These are phyloP conservation scores for Reutealis trisperma DNA, from an alignment of 345 rosid genomes.

Conservation along the genomic window DNA sequence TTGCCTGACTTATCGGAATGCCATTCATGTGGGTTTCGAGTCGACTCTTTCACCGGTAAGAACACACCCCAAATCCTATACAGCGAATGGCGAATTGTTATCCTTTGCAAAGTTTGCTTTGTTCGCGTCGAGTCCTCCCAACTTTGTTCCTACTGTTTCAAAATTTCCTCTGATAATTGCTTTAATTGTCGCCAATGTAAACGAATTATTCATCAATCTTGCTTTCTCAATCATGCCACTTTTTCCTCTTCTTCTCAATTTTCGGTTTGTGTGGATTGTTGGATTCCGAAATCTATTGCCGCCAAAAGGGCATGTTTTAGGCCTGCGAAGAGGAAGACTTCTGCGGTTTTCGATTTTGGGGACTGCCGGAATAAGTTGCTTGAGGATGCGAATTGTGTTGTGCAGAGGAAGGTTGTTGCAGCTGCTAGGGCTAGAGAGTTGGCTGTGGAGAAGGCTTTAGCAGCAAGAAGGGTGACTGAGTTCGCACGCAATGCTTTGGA, in stretches of 20 bases:
- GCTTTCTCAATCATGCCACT: conserved; percentile 33
- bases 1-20: conserved; percentile 58
- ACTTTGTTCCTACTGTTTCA: conserved; percentile 60
- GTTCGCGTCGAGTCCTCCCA: conserved; percentile 35
- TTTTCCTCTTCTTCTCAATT: conserved; percentile 34
- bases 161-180: conserved; percentile 22
- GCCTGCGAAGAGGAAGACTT: conserved; percentile 3
- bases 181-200: conserved; percentile 38
- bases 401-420: conserved; percentile 25
- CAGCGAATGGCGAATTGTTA: conserved; percentile 61
- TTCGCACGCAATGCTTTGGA: conserved; percentile 20
- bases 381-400: conserved; percentile 21
- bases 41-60: conserved; percentile 39
- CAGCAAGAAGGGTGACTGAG: conserved; percentile 22
- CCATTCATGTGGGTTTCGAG: conserved; percentile 54
- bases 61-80: conserved; percentile 40
- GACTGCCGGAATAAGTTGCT: conserved; percentile 8
- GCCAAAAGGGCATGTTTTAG: conserved; percentile 8
- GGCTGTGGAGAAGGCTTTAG: conserved; percentile 27
- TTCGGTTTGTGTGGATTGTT: conserved; percentile 57
- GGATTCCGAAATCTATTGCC: conserved; percentile 51
- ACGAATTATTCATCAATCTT: conserved; percentile 40
- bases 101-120: conserved; percentile 48
- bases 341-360: conserved; percentile 22
- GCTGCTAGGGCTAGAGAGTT: conserved; percentile 35